These are phyloP conservation scores for Chalciporus piperatus DNA, from an alignment of 768 basidiomycete species.

Conservation along the genomic window DNA sequence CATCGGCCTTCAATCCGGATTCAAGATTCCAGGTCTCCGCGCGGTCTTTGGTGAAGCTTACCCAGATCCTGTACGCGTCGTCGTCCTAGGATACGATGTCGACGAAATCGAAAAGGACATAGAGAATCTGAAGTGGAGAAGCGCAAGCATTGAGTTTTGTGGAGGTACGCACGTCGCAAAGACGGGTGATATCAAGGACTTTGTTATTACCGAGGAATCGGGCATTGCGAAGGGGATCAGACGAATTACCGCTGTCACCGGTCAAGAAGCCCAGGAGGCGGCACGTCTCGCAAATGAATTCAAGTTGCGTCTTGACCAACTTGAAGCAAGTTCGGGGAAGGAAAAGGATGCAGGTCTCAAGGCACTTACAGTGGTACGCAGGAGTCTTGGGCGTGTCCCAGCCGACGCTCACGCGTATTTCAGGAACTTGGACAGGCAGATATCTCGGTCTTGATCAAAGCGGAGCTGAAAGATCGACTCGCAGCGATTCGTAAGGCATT, in stretches of 20 bases:
- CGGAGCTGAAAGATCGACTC: slow-evolving; percentile 73
- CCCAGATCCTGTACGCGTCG: slow-evolving; percentile 95
- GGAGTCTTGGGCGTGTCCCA: not conserved
- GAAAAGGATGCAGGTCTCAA: slow-evolving; percentile 90
- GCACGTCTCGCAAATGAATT: slow-evolving; percentile 65
- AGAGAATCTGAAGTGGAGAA: slow-evolving; percentile 86
- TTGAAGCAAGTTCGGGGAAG: slow-evolving; percentile 62
- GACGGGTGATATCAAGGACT: slow-evolving; percentile 96
- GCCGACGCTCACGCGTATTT: not conserved
- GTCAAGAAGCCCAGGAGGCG: slow-evolving; percentile 86
- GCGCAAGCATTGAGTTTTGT: slow-evolving; percentile 94
- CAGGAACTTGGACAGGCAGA: slow-evolving; percentile 89
- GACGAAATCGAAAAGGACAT: slow-evolving; percentile 85
- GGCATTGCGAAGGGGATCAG: slow-evolving; percentile 99
- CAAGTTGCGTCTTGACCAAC: slow-evolving; percentile 55
- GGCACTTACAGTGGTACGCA: slow-evolving; percentile 67
- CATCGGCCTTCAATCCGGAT: slow-evolving; percentile 69
- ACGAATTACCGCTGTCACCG: slow-evolving; percentile 91
- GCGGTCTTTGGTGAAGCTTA: slow-evolving; percentile 98
- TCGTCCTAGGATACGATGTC: slow-evolving; percentile 83
- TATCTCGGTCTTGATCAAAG: slow-evolving; percentile 83
- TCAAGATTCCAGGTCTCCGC: slow-evolving; percentile 87
- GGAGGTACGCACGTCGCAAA: slow-evolving; percentile 99
- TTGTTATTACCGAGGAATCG: slow-evolving; percentile 92
- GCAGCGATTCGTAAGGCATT: slow-evolving; percentile 73